phyloP scores from a whole-genome alignment of 345 rosid species.

The Pugionium dolabratum region DNA sequence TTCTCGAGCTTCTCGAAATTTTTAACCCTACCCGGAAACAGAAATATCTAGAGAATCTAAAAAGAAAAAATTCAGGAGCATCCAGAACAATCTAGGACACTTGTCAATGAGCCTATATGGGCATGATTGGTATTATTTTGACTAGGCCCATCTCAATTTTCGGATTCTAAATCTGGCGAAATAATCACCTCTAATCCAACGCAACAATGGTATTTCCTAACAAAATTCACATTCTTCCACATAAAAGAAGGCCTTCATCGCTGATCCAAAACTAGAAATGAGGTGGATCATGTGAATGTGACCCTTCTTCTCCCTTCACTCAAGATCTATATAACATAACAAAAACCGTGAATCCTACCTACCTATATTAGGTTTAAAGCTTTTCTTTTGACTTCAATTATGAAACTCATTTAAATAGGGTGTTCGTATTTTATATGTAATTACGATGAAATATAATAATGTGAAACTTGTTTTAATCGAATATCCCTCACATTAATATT shows the following conservation, averaged over 20 bases:
- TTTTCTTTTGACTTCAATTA: constrained; percentile 2
- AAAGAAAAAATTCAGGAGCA: not conserved
- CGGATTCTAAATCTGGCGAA: too few species aligned
- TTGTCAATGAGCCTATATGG: too few species aligned
- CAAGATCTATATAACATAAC: constrained; percentile 34
- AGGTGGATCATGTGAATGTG: constrained; percentile 90
- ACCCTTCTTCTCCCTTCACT: constrained; percentile 36
- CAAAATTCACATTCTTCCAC: constrained; percentile 78
- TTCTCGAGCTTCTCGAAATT: constrained; percentile 16
- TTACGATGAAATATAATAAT: too few species aligned
- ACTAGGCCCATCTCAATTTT: too few species aligned
- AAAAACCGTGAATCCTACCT: not conserved
- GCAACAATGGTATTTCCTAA: constrained; percentile 85
- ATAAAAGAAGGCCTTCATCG: constrained; percentile 85
- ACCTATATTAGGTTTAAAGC: too few species aligned
- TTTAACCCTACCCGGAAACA: not conserved
- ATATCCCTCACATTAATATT: constrained; percentile 19
- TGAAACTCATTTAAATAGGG: not conserved
- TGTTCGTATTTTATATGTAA: too few species aligned
- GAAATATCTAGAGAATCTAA: constrained; percentile 10
- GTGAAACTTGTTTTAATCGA: constrained; percentile 1
- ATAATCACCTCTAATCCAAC: not conserved
- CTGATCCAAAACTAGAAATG: constrained; percentile 84
- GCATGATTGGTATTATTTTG: too few species aligned
- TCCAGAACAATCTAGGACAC: constrained; percentile 8